These are phyloP conservation scores for Podaxis carcinomalis DNA, from an alignment of 768 basidiomycete species.

Conservation along the genomic window DNA sequence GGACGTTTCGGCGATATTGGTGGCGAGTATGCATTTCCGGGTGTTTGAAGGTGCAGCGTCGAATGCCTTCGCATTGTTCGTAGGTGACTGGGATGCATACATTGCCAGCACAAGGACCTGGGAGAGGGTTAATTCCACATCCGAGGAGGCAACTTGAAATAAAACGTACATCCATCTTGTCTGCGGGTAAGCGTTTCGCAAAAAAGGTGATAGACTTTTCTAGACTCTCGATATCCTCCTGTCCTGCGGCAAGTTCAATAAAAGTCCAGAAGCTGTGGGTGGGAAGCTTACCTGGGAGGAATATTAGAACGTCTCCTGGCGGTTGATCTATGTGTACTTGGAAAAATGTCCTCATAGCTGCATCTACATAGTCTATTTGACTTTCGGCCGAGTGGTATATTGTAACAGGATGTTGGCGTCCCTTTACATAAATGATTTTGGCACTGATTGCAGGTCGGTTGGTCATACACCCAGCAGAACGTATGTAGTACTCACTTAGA, in stretches of 20 bases:
- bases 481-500: constrained; percentile 51
- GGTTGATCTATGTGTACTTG: constrained; percentile 83
- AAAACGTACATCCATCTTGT: constrained; percentile 41
- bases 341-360: constrained; percentile 90
- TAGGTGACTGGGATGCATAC: constrained; percentile 80
- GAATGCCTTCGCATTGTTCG: constrained; percentile 80
- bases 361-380: constrained; percentile 82
- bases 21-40: constrained; percentile 92
- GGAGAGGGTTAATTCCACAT: constrained; percentile 1
- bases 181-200: constrained; percentile 63
- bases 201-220: constrained; percentile 69
- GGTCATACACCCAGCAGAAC: not conserved
- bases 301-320: constrained; percentile 87
- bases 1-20: constrained; percentile 97
- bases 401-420: constrained; percentile 88
- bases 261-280: not conserved
- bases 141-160: not conserved
- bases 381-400: constrained; percentile 74
- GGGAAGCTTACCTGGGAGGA: constrained; percentile 66
- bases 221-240: constrained; percentile 94
- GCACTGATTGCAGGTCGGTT: constrained; percentile 45
- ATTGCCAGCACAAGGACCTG: constrained; percentile 78
- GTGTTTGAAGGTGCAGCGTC: constrained; percentile 54
- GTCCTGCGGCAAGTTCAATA: constrained; percentile 48
- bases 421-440: constrained; percentile 86